Conservation (phyloP, 768 basidiomycete species). For the Gloeostereum incarnatum region DNA sequence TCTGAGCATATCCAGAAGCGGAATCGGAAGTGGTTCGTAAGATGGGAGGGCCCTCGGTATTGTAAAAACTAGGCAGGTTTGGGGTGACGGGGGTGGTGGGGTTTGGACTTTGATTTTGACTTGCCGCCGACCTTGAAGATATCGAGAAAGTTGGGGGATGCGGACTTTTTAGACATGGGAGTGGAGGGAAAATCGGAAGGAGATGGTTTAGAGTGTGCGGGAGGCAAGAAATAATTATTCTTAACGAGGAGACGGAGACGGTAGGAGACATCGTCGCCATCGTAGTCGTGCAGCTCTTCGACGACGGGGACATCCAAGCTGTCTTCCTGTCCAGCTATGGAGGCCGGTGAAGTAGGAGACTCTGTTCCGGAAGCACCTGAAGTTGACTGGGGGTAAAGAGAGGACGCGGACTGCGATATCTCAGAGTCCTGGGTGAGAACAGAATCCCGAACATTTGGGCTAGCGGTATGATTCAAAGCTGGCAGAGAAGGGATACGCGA, state of each 20-base stretch:
- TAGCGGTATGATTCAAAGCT: slow-evolving; percentile 15
- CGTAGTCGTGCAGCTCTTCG: slow-evolving; percentile 40
- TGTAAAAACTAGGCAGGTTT: no score
- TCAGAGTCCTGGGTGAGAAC: slow-evolving; percentile 56
- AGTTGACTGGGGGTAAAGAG: slow-evolving; percentile 69
- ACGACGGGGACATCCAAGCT: slow-evolving; percentile 37
- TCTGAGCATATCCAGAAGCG: slow-evolving; percentile 37
- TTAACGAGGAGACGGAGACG: slow-evolving; percentile 76
- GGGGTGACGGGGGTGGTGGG: slow-evolving; percentile 41
- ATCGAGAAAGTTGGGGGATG: slow-evolving; percentile 56
- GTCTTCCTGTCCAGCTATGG: slow-evolving; percentile 33
- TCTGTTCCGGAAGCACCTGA: slow-evolving; percentile 55
- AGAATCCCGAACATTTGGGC: slow-evolving; percentile 41
- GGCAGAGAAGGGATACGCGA: slow-evolving; percentile 37
- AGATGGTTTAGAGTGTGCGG: slow-evolving; percentile 77
- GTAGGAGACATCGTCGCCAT: slow-evolving; percentile 77
- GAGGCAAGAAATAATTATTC: slow-evolving; percentile 85
- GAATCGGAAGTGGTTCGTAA: slow-evolving; percentile 62
- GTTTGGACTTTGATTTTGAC: slow-evolving; percentile 62
- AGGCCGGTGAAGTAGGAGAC: slow-evolving; percentile 55
- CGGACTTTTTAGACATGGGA: slow-evolving; percentile 33
- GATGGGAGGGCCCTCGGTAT: slow-evolving; percentile 32
- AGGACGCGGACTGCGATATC: slow-evolving; percentile 44
- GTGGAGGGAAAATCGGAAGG: slow-evolving; percentile 50
- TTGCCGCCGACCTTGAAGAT: slow-evolving; percentile 62